Base-by-base conservation (phyloP, 2,329 filamentous ascomycete species). In the Monosporascus ibericus region DNA sequence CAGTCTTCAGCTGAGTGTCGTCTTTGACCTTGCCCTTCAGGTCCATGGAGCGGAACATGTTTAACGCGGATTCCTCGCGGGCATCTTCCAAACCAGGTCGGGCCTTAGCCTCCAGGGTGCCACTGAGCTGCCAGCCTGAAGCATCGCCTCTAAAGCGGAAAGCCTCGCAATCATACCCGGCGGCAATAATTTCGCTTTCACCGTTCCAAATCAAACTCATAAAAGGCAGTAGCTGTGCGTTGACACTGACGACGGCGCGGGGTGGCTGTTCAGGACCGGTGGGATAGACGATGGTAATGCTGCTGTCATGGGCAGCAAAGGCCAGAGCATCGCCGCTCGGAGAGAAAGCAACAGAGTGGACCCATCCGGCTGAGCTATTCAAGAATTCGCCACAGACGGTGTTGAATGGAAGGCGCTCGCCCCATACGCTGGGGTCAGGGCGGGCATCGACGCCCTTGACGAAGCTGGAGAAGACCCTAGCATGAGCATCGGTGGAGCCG, bases 1-100 rank as follows among this genome's bases (percentile, higher is more conserved):
- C 84, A 11, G 94, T 97, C 75, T 90, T 94, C 62, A 99, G 79
- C 75, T 95, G 89, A 4, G 92, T 96, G 69, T 97, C 92, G 65
- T 95, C 91, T 67, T 90, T 90, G 52, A 79, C 76, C 73, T 95
- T 95, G 57, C 94, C 94, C 79, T 94, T 96, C 59, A 99, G 79
- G 72, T 99, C 94, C 94, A 99, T 97, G 76, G 96, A 92, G 65
- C 85, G 84, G 76, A 99, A 99, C 90, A 97, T 96, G 72, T 97
- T 96, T 69, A 96, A 76, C 24, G 94, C 94, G 59, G 88, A 94
- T 70, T 97, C 94, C 72, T 97, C 94, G 34, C 87, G 81, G 54
- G 76, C 75, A 51, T 82, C 81, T 53, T 80, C 84, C 51, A 77
- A 69, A 42, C 81, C 86, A 27, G 79, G 76, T 5, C 79, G 75